phyloP scores from a whole-genome alignment of 331 rosid genomes.

The Malus hybrid region DNA sequence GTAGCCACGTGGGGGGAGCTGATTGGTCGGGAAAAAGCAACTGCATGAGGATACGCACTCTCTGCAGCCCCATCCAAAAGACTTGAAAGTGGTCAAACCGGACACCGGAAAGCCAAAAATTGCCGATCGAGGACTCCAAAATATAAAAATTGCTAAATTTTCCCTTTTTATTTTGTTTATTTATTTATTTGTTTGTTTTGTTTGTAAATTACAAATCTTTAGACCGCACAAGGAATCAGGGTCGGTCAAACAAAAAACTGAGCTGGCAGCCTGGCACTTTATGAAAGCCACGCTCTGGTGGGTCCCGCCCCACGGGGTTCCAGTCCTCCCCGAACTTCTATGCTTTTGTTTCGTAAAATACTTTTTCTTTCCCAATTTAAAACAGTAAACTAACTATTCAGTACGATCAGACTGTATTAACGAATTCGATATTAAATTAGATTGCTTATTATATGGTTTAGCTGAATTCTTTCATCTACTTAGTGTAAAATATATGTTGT shows the following conservation, averaged over 20 bases:
- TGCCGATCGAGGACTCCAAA: constrained; percentile 6
- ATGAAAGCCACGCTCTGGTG: constrained; percentile 33
- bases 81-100: constrained; percentile 37
- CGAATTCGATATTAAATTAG: too few relatives aligned
- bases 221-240: constrained; percentile 5
- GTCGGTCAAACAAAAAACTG: constrained; percentile 26
- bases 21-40: constrained; percentile 9
- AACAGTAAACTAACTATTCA: not conserved
- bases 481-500: too few relatives aligned
- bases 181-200: not conserved
- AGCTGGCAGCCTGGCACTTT: constrained; percentile 37
- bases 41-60: constrained; percentile 19
- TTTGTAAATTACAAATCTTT: constrained; percentile 9
- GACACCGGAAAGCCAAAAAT: constrained; percentile 16
- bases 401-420: rapidly evolving
- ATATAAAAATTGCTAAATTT: not conserved
- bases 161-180: not conserved
- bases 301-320: constrained; percentile 26
- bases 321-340: not conserved
- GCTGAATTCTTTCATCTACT: rapidly evolving
- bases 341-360: not conserved
- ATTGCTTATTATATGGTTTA: rapidly evolving
- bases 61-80: not conserved
- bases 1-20: constrained; percentile 15
- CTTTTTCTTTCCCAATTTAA: not conserved